phyloP scores from a whole-genome alignment of 192 early-diverging fungal species.

The Dissophora ornata region DNA sequence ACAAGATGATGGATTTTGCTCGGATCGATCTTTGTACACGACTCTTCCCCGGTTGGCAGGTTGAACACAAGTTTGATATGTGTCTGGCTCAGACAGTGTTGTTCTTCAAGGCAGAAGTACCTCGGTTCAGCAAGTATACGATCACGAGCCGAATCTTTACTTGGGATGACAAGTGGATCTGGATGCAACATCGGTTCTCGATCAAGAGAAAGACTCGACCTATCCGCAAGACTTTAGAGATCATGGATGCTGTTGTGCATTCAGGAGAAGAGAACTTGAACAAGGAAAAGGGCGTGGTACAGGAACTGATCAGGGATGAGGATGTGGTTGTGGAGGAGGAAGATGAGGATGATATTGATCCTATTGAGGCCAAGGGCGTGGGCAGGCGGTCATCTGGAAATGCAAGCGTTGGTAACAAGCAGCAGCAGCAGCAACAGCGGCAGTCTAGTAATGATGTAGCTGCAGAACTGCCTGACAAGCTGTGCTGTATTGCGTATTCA shows the following conservation, averaged over 20 bases:
- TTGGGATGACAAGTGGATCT: conserved; percentile 68
- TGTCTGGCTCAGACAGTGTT: conserved; percentile 52
- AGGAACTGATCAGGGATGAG: conserved; percentile 21
- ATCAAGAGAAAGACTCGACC: conserved; percentile 35
- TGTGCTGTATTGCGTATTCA: conserved; percentile 47
- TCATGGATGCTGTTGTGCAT: neutral
- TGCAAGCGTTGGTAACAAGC: neutral
- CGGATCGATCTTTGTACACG: conserved; percentile 52
- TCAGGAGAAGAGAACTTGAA: neutral
- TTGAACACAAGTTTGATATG: conserved; percentile 39
- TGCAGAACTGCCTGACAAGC: conserved; percentile 34
- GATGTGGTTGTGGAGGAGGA: conserved; percentile 40
- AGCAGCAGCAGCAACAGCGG: too few relatives aligned
- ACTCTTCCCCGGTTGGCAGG: conserved; percentile 48
- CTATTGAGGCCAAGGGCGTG: conserved; percentile 47
- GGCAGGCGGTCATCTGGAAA: too few relatives aligned
- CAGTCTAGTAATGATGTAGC: conserved; percentile 28
- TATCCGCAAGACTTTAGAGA: conserved; percentile 15
- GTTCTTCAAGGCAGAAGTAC: conserved; percentile 62
- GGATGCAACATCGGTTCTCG: conserved; percentile 56
- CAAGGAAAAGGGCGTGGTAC: neutral
- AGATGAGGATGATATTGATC: conserved; percentile 53
- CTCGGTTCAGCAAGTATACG: conserved; percentile 57
- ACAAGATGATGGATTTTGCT: conserved; percentile 64
- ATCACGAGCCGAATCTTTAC: conserved; percentile 60